Percentiles rank a stretch among this genome's conserved stretches.
phyloP scores from a whole-genome alignment of 345 rosid species.

The Populus simonii region DNA sequence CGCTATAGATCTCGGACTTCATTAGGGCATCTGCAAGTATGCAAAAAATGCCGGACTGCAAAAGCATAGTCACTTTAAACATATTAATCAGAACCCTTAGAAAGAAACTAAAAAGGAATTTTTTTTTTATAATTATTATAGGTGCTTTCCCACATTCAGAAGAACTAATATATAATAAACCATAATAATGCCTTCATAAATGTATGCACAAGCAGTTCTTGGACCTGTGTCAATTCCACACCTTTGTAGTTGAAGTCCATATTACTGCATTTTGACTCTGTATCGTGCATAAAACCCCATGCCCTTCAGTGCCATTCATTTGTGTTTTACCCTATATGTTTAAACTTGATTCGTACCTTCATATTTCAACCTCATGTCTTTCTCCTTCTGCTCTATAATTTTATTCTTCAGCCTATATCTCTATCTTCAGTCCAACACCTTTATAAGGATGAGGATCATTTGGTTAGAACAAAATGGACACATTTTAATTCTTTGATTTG shows the following conservation, averaged over 20 bases:
- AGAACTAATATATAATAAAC: background rate
- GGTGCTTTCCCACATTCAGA: background rate
- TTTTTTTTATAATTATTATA: background rate
- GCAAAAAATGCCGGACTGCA: slow-evolving; percentile 71
- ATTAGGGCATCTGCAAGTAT: slow-evolving; percentile 55
- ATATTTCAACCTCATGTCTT: background rate
- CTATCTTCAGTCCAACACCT: background rate
- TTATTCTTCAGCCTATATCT: background rate
- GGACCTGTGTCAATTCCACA: background rate
- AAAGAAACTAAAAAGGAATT: background rate
- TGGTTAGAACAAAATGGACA: background rate
- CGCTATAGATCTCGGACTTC: slow-evolving; percentile 62
- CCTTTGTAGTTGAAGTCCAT: background rate
- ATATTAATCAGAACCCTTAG: background rate
- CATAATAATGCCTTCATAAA: background rate
- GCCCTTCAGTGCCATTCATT: background rate
- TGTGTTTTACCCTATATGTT: background rate
- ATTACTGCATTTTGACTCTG: background rate
- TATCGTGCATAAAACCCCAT: background rate
- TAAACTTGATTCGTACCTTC: background rate
- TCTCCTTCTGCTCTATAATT: background rate
- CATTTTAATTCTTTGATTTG: background rate
- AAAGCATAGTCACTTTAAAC: background rate
- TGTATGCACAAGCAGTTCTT: background rate
- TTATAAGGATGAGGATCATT: background rate